phyloP scores from a whole-genome alignment of 139 green algal species.

The Yamagishiella unicocca region DNA sequence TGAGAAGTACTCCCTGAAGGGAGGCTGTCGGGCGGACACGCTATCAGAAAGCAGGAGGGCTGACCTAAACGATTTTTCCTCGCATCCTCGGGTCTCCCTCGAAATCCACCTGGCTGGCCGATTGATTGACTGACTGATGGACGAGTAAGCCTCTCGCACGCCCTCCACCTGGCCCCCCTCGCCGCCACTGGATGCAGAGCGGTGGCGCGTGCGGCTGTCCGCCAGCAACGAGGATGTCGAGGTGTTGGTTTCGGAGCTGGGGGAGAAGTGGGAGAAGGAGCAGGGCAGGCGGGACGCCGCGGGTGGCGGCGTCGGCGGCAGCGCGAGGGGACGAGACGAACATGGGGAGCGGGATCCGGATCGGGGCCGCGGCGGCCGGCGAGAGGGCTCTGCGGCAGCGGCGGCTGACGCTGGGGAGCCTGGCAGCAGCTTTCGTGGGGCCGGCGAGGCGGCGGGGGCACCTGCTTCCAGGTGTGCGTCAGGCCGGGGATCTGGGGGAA shows the following conservation, averaged over 20 bases:
- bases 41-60: too few species aligned
- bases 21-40: too few species aligned
- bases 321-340: neutral
- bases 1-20: too few species aligned
- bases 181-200: too few species aligned
- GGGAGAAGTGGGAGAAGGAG: slow-evolving; percentile 50
- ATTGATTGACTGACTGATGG: too few species aligned
- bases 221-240: slow-evolving; percentile 64
- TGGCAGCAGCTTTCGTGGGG: neutral
- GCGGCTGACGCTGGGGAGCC: neutral
- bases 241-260: slow-evolving; percentile 65
- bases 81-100: too few species aligned
- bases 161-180: too few species aligned
- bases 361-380: neutral
- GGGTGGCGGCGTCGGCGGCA: neutral
- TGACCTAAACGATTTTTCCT: too few species aligned
- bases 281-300: neutral
- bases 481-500: neutral
- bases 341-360: neutral
- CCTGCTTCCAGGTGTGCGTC: neutral
- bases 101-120: too few species aligned
- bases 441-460: neutral
- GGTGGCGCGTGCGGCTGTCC: slow-evolving; percentile 63
- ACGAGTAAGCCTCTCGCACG: too few species aligned
- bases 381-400: neutral